A percentile compares a stretch with the other conserved stretches of the same genome.
phyloP scores from a whole-genome alignment of 2,329 filamentous ascomycete species.

The Fusarium nurragi region DNA sequence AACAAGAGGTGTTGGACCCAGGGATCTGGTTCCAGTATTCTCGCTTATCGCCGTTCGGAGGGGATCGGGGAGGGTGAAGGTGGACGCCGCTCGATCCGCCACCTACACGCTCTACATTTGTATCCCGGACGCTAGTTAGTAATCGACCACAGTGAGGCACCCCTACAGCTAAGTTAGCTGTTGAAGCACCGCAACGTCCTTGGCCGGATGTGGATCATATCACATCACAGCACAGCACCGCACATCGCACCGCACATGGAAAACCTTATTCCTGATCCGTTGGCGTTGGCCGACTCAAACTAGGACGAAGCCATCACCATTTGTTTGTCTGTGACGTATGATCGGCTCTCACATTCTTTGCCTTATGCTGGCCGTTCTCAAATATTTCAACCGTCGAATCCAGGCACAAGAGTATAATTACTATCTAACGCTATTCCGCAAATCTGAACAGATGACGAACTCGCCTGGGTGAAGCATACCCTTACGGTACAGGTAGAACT shows the following conservation, averaged over 20 bases:
- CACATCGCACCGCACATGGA: constrained; percentile 2
- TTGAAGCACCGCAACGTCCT: background rate
- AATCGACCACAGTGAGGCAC: constrained; percentile 14
- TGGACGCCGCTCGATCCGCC: constrained; percentile 26
- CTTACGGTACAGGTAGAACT: background rate
- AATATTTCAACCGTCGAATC: background rate
- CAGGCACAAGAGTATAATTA: background rate
- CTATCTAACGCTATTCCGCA: background rate
- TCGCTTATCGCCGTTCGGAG: constrained; percentile 47
- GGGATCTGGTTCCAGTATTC: constrained; percentile 47
- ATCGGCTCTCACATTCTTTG: background rate
- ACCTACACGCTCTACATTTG: background rate
- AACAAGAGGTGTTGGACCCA: constrained; percentile 34
- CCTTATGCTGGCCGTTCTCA: background rate
- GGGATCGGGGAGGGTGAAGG: constrained; percentile 26
- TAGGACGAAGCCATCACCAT: constrained; percentile 3
- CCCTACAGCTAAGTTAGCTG: constrained; percentile 9
- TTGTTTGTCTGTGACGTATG: background rate
- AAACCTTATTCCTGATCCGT: constrained; percentile 22
- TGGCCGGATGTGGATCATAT: background rate
- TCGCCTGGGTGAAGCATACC: background rate
- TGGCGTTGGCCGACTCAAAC: constrained; percentile 8
- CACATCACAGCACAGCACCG: background rate
- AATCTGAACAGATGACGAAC: background rate
- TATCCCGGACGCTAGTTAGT: constrained; percentile 14